Percentiles rank a stretch among this genome's conserved stretches.
Evolutionary conservation across 257 asterid genomes (phyloP).

Genomic region (Solanum paucissectum): DNA sequence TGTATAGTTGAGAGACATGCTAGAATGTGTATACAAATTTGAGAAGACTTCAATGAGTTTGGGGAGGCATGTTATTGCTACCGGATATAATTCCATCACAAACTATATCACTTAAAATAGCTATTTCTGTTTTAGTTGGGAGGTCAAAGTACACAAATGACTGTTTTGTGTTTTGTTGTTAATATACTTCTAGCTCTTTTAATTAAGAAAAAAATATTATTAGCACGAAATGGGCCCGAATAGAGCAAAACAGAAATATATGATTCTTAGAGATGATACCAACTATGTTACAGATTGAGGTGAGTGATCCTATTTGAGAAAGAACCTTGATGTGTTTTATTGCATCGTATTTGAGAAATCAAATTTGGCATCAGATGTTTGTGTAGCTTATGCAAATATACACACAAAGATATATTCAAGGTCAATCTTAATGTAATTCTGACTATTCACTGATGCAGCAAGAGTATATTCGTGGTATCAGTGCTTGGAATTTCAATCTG

Average conservation of each 20-base stretch:
- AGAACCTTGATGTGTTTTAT: background rate
- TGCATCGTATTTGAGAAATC: background rate
- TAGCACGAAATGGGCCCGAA: background rate
- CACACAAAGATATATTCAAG: background rate
- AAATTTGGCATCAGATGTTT: background rate
- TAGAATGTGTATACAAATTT: background rate
- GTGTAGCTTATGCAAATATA: background rate
- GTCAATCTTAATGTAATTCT: background rate
- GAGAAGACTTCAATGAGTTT: background rate
- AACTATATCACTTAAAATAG: background rate
- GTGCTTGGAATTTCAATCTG: constrained; percentile 93
- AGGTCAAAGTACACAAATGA: background rate
- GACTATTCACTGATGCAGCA: constrained; percentile 41
- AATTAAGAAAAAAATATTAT: background rate
- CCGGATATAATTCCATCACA: background rate
- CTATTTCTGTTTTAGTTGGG: background rate
- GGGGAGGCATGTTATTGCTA: background rate
- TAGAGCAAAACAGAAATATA: background rate
- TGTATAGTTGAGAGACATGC: background rate
- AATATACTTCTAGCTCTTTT: background rate
- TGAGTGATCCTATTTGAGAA: background rate
- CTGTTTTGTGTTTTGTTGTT: background rate
- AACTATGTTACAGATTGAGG: background rate
- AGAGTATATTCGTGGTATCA: constrained; percentile 94
- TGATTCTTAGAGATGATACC: background rate